These are phyloP conservation scores for Eutypella sp. DNA, from an alignment of 2,329 filamentous ascomycete species.

Conservation along the genomic window DNA sequence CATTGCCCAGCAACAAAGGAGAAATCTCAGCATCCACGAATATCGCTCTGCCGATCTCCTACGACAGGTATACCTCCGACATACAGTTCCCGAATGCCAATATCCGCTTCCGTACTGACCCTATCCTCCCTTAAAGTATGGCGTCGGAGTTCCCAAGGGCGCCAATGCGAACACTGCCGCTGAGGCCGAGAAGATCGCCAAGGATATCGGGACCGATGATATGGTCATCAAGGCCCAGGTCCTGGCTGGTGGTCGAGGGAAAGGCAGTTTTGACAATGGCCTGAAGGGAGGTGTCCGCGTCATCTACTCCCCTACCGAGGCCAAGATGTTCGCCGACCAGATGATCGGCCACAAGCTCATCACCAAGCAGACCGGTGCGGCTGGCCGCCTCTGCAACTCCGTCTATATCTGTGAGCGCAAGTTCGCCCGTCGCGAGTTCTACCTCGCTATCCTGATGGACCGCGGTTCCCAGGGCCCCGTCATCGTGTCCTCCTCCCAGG, in stretches of 20 bases:
- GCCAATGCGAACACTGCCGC: conserved; percentile 75
- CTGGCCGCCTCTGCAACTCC: conserved; percentile 88
- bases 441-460: conserved; percentile 98
- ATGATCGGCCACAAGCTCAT: conserved; percentile 99
- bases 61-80: conserved; percentile 51
- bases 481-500: conserved; percentile 96
- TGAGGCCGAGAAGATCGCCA: conserved; percentile 89
- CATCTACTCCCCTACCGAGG: conserved; percentile 95
- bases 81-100: conserved; percentile 6
- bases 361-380: conserved; percentile 97
- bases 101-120: conserved; percentile 19
- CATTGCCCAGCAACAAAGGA: conserved; percentile 68
- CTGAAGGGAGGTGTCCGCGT: conserved; percentile 98
- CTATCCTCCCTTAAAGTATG: conserved; percentile 63
- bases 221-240: conserved; percentile 99
- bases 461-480: conserved; percentile 84
- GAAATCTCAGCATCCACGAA: conserved; percentile 95
- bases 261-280: conserved; percentile 96
- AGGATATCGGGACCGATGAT: conserved; percentile 86
- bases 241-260: conserved; percentile 93
- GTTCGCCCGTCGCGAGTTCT: conserved; percentile 98
- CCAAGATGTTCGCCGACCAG: conserved; percentile 96
- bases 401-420: conserved; percentile 99
- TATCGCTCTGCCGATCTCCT: conserved; percentile 93
- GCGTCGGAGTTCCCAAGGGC: conserved; percentile 87